phyloP scores from a whole-genome alignment of 441 rosid species.

The Adansonia gregorii region DNA sequence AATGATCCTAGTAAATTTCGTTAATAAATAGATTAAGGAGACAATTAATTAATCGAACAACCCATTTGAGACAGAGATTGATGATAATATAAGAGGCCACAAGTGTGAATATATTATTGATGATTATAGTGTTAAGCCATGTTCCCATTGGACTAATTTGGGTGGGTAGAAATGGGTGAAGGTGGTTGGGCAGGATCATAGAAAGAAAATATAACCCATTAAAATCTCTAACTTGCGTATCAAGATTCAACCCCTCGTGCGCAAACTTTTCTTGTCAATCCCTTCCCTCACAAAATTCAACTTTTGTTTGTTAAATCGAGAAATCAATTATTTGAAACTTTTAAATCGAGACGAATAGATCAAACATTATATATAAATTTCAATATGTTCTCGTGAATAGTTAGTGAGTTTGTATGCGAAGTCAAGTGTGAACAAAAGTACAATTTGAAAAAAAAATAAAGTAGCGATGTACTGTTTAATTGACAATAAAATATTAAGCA shows the following conservation, averaged over 20 bases:
- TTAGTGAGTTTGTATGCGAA: too few species aligned
- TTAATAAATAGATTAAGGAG: not conserved
- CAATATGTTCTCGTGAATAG: too few species aligned
- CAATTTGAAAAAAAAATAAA: too few species aligned
- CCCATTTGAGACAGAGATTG: not conserved
- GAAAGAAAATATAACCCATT: not conserved
- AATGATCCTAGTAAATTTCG: not conserved
- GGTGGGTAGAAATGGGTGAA: conserved; percentile 95
- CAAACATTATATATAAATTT: too few species aligned
- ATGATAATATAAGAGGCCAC: not conserved
- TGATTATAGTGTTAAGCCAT: conserved; percentile 24
- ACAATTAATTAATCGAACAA: not conserved
- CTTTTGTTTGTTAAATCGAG: too few species aligned
- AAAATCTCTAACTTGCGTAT: conserved; percentile 28
- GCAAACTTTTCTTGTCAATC: too few species aligned
- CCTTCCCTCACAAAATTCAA: too few species aligned
- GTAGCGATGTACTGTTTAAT: too few species aligned
- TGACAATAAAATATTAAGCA: too few species aligned
- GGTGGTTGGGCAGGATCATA: conserved; percentile 71
- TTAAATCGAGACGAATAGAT: too few species aligned
- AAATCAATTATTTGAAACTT: too few species aligned
- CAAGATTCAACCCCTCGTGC: conserved; percentile 40
- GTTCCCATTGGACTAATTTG: conserved; percentile 48
- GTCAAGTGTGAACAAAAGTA: too few species aligned
- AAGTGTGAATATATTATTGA: conserved; percentile 19